Evolutionary conservation across 2,329 filamentous ascomycete species (phyloP), one percentile per base, ranked within the genome.

Genomic region (Graphium sp.): DNA sequence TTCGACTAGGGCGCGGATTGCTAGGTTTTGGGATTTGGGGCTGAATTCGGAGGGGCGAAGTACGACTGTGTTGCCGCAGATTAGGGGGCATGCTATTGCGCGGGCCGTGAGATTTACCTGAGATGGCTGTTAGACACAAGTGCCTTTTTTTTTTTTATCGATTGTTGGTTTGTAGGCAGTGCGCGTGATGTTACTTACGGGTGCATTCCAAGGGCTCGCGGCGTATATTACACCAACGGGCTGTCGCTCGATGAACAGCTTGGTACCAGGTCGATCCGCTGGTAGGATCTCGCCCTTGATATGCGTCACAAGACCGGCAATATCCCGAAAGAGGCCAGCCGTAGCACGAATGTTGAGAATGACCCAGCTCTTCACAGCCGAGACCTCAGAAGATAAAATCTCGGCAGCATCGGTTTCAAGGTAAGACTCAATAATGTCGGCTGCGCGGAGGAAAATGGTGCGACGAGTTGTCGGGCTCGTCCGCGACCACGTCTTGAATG

Each of bases 151-250:
- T n/a, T 13, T 7, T 11, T 20, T 10, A 17, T 18, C 4, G 18
- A 12, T 18, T 17, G 26, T 10, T 9, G 33, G 37, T 4, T 15
- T 15, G 11, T 15, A n/a, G n/a, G n/a, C n/a, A n/a, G n/a, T n/a
- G 17, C n/a, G 14, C 10, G 26, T 13, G 20, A 28, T 14, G 4
- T 12, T 8, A 18, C 28, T 21, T 30, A 43, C 41, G 3, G 38
- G 45, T 7, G 42, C 43, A 40, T 56, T 75, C 74, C 76, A 82
- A 2, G 76, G 75, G 8, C 69, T 72, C 41, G 82, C 79, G 4
- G 62, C 70, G 23, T 80, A 51, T 12, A 78, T 59, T 4, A 80
- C 74, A 2, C 77, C 77, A 36, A 68, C 75, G 0, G 76, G 73
- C 45, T 78, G 70, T 42, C 72, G 72, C 39, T 66, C 58, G 2